Evolutionary conservation across 495 filamentous ascomycete genomes (phyloP), one percentile per base, ranked within the genome.

Genomic region (Xylaria curta): DNA sequence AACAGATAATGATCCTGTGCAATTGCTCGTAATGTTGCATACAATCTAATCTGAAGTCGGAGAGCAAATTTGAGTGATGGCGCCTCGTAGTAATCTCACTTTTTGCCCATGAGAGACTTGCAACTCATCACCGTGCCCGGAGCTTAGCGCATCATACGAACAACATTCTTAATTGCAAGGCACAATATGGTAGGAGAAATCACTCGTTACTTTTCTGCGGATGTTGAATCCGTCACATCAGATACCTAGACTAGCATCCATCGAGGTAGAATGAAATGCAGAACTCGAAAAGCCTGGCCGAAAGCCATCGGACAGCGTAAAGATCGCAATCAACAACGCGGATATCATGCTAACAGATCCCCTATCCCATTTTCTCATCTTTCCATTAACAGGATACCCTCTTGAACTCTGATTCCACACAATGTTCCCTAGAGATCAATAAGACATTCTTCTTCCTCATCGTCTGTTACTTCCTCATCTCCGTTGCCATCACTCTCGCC

Each of bases 391-490:
- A 2, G n/a, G 7, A 59, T 58, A 26, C 12, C 4, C 10, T 26
- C n/a, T 17, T 46, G 44, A 58, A 33, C 4, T 24, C n/a, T 15
- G n/a, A 38, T 21, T 28, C 17, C 36, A 9, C 13, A 40, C 21
- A 24, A 62, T 44, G n/a, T 28, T 44, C 60, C 10, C 60, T 63
- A 63, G 60, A 63, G n/a, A 9, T 63, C n/a, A 26, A 63, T 63
- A 15, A 63, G 60, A 6, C 36, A 10, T 1, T 46, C 40, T 4
- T 49, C 62, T 33, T 49, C 62, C 12, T 49, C 42, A 8, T 65
- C 15, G 15, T 36, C 28, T 8, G 36, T 59, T n/a, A 28, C 28
- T 36, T 21, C 24, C 58, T 13, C 38, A 31, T 21, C 12, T 19
- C 19, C 26, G 5, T 38, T 10, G 33, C 31, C 28, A 38, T 38